phyloP scores from a whole-genome alignment of 345 rosid genomes.

The Arabidopsis arenosa region DNA sequence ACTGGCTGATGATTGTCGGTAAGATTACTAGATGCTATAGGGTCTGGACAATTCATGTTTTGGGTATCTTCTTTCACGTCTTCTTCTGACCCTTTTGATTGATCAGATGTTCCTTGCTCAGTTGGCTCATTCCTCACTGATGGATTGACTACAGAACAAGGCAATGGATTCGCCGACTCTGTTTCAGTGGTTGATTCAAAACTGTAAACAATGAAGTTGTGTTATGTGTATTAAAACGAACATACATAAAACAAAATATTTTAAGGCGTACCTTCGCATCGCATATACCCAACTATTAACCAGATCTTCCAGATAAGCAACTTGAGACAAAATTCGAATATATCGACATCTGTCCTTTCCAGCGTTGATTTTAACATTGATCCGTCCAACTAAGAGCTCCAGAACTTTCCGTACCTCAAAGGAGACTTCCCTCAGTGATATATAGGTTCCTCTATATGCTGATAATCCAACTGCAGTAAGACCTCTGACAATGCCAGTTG shows the following conservation, averaged over 20 bases:
- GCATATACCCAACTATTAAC: constrained; percentile 88
- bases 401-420: constrained; percentile 85
- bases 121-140: constrained; percentile 45
- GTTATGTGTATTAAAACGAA: constrained; percentile 33
- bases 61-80: constrained; percentile 40
- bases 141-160: constrained; percentile 43
- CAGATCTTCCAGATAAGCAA: constrained; percentile 90
- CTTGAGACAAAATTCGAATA: constrained; percentile 81
- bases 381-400: constrained; percentile 78
- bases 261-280: constrained; percentile 67
- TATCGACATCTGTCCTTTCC: constrained; percentile 84
- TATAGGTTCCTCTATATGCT: constrained; percentile 79
- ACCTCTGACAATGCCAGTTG: constrained; percentile 74
- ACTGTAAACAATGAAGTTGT: constrained; percentile 57
- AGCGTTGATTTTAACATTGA: constrained; percentile 72
- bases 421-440: constrained; percentile 76
- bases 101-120: constrained; percentile 43
- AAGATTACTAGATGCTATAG: constrained; percentile 27
- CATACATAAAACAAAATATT: constrained; percentile 22
- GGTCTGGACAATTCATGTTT: constrained; percentile 43
- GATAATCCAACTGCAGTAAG: constrained; percentile 83
- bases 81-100: constrained; percentile 45
- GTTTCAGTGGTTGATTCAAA: constrained; percentile 60
- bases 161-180: constrained; percentile 45
- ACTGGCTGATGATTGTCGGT: constrained; percentile 36